Conservation (phyloP, 1,284 basidiomycete genomes). For the Ustilago curta region DNA sequence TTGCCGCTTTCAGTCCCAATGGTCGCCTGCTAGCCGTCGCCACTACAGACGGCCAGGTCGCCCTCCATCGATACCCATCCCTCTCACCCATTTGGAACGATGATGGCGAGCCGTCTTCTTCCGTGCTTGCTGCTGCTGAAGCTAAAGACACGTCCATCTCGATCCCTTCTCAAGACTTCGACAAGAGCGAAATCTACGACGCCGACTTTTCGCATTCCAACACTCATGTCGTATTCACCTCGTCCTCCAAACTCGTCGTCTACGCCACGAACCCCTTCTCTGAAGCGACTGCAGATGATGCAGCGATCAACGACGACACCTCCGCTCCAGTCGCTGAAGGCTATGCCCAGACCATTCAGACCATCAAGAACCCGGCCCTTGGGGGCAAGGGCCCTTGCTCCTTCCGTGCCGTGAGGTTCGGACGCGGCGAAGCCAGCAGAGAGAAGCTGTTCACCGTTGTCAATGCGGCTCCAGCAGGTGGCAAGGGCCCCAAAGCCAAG, state of each 20-base stretch:
- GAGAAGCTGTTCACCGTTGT: constrained; percentile 63
- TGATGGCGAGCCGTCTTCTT: constrained; percentile 26
- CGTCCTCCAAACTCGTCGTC: constrained; percentile 54
- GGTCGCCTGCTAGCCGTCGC: constrained; percentile 57
- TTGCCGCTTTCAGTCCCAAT: constrained; percentile 55
- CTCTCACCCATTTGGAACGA: constrained; percentile 54
- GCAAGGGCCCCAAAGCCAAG: constrained; percentile 54
- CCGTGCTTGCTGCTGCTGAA: constrained; percentile 37
- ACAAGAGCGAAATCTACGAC: constrained; percentile 63
- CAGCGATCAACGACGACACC: constrained; percentile 12
- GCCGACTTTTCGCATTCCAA: constrained; percentile 64
- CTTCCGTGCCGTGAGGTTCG: constrained; percentile 59
- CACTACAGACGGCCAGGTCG: constrained; percentile 59
- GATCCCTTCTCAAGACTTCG: constrained; percentile 44
- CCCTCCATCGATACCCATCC: constrained; percentile 60
- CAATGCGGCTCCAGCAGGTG: constrained; percentile 51
- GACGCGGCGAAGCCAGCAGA: constrained; percentile 42
- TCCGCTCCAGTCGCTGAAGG: constrained; percentile 19
- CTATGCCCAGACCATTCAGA: constrained; percentile 53
- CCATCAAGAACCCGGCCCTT: constrained; percentile 63
- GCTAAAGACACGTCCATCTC: constrained; percentile 46
- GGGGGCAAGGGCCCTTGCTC: constrained; percentile 60
- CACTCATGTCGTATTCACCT: constrained; percentile 60
- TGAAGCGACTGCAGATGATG: constrained; percentile 21
- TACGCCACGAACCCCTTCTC: constrained; percentile 53